phyloP scores from a whole-genome alignment of 164 flowering plant species.

The Tinospora cordifolia region DNA sequence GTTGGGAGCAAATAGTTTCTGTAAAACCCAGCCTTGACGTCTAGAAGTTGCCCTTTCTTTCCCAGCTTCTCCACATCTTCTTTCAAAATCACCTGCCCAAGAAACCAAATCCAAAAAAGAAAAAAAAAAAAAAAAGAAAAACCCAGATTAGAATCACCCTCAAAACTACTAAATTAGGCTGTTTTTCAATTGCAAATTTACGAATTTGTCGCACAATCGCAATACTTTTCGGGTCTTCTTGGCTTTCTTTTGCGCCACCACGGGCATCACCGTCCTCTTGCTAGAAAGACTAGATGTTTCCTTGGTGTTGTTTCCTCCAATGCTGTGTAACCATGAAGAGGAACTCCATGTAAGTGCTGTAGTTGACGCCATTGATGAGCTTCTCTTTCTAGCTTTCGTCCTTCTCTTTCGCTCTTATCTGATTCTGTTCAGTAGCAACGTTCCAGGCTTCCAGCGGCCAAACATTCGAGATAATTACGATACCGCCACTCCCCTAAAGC shows the following conservation, averaged over 20 bases:
- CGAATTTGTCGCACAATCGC: background rate
- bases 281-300: conserved; percentile 23
- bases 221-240: conserved; percentile 55
- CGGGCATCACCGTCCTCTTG: conserved; percentile 19
- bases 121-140: background rate
- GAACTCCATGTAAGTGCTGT: conserved; percentile 54
- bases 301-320: conserved; percentile 15
- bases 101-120: conserved; percentile 2
- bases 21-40: conserved; percentile 76
- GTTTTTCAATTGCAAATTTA: background rate
- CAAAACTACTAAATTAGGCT: background rate
- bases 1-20: conserved; percentile 65
- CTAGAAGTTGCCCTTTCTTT: conserved; percentile 61
- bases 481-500: background rate
- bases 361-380: conserved; percentile 27
- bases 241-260: conserved; percentile 71
- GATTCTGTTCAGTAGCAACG: background rate
- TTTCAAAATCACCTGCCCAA: conserved; percentile 61
- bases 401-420: conserved; percentile 14
- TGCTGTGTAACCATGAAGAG: conserved; percentile 31
- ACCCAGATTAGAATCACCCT: too few relatives aligned
- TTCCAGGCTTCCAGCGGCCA: background rate
- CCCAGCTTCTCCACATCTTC: conserved; percentile 70
- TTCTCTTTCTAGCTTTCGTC: background rate
- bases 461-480: conserved; percentile 6